phyloP scores from a whole-genome alignment of 2,329 filamentous ascomycete species.

The Xylariaceae sp. region DNA sequence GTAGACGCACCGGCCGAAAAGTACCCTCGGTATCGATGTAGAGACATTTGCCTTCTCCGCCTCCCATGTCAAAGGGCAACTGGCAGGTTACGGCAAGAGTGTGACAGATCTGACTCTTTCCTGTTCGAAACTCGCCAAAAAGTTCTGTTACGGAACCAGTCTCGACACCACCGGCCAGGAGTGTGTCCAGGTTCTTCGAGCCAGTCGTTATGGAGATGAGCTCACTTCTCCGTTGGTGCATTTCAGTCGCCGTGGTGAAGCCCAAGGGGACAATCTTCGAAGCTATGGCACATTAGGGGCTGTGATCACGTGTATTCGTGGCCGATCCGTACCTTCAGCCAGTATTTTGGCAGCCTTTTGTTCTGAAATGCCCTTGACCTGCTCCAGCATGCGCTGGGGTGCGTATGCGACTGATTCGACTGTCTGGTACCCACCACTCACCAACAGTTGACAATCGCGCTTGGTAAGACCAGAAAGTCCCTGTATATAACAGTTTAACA shows the following conservation, averaged over 20 bases:
- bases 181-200: conserved; percentile 92
- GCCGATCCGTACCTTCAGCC: conserved; percentile 61
- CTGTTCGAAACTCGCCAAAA: conserved; percentile 95
- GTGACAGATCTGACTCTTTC: conserved; percentile 98
- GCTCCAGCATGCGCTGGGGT: conserved; percentile 75
- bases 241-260: conserved; percentile 97
- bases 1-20: conserved; percentile 83
- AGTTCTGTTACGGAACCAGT: conserved; percentile 97
- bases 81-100: conserved; percentile 98
- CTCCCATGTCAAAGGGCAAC: conserved; percentile 96
- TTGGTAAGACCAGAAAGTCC: conserved; percentile 86
- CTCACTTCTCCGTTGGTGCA: conserved; percentile 95
- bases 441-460: conserved; percentile 85
- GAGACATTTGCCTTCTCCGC: conserved; percentile 94
- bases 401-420: conserved; percentile 95
- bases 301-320: not conserved
- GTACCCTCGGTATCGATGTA: conserved; percentile 99
- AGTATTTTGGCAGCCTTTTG: conserved; percentile 92
- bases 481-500: conserved; percentile 40
- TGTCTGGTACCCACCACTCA: conserved; percentile 90
- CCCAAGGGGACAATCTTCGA: conserved; percentile 98
- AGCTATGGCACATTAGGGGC: conserved; percentile 45
- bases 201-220: conserved; percentile 97
- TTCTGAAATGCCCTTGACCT: conserved; percentile 97
- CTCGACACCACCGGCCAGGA: conserved; percentile 90